phyloP scores from a whole-genome alignment of 768 basidiomycete species.

The Lentinula detonsa region DNA sequence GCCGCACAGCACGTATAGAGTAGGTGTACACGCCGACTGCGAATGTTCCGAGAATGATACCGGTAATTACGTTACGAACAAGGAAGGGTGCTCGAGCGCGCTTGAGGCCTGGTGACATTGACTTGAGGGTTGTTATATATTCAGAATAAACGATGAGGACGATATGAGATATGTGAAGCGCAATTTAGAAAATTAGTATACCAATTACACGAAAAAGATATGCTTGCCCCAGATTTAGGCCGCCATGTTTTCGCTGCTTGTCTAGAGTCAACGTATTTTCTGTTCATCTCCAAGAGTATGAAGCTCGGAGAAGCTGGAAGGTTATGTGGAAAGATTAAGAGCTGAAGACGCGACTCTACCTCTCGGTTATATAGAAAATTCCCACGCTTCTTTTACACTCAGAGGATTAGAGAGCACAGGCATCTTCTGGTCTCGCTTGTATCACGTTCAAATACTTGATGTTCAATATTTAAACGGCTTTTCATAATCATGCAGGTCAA shows the following conservation, averaged over 20 bases:
- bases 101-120: conserved; percentile 82
- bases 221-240: conserved; percentile 43
- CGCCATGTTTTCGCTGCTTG: conserved; percentile 44
- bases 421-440: no score
- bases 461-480: no score
- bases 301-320: not conserved
- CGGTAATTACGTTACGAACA: conserved; percentile 73
- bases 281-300: not conserved
- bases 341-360: not conserved
- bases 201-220: not conserved
- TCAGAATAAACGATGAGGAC: not conserved
- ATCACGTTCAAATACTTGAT: no score
- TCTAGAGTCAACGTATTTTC: conserved; percentile 33
- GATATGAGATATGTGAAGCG: not conserved
- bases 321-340: no score
- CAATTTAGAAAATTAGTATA: not conserved
- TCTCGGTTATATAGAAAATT: not conserved
- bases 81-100: conserved; percentile 86
- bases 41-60: conserved; percentile 64
- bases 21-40: conserved; percentile 84
- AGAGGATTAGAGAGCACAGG: no score
- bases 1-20: conserved; percentile 90
- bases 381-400: not conserved
- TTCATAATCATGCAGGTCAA: no score
- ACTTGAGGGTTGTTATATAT: conserved; percentile 28